A percentile compares a stretch with the other conserved stretches of the same genome.
Conservation (phyloP, 2,329 filamentous ascomycete species). For the Epicoccum sorghinum region DNA sequence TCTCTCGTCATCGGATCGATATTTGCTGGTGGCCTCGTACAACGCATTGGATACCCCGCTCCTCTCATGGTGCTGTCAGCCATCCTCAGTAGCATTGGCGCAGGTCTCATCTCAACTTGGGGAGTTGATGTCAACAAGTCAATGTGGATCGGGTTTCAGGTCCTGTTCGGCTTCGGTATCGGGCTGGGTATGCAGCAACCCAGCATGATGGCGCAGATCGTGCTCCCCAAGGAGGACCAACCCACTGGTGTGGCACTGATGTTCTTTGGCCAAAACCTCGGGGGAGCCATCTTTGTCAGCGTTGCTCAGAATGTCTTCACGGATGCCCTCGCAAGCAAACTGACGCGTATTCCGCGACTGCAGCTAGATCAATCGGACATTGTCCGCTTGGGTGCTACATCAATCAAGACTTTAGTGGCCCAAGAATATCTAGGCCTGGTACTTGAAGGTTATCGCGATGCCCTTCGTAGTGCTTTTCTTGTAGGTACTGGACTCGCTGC, state of each 20-base stretch:
- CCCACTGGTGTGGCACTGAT: slow-evolving; percentile 38
- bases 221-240: slow-evolving; percentile 43
- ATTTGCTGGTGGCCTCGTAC: slow-evolving; percentile 41
- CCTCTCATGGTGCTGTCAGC: slow-evolving; percentile 47
- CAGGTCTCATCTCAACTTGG: slow-evolving; percentile 49
- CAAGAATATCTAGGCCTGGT: not conserved
- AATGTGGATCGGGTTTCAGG: slow-evolving; percentile 34
- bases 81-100: slow-evolving; percentile 46
- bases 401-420: not conserved
- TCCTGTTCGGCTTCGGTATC: slow-evolving; percentile 38
- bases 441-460: not conserved
- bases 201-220: slow-evolving; percentile 47
- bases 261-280: slow-evolving; percentile 51
- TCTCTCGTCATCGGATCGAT: slow-evolving; percentile 22
- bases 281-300: slow-evolving; percentile 51
- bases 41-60: slow-evolving; percentile 49
- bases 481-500: slow-evolving; percentile 1
- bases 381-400: slow-evolving; percentile 3
- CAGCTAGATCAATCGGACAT: not conserved
- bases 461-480: not conserved
- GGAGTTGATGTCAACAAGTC: slow-evolving; percentile 30
- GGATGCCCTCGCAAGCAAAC: slow-evolving; percentile 13
- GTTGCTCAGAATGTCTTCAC: slow-evolving; percentile 48
- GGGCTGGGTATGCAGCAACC: slow-evolving; percentile 51
- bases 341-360: slow-evolving; percentile 15